Conservation (phyloP, 352 stramenopile genomes). For the Pythium brassicae region DNA sequence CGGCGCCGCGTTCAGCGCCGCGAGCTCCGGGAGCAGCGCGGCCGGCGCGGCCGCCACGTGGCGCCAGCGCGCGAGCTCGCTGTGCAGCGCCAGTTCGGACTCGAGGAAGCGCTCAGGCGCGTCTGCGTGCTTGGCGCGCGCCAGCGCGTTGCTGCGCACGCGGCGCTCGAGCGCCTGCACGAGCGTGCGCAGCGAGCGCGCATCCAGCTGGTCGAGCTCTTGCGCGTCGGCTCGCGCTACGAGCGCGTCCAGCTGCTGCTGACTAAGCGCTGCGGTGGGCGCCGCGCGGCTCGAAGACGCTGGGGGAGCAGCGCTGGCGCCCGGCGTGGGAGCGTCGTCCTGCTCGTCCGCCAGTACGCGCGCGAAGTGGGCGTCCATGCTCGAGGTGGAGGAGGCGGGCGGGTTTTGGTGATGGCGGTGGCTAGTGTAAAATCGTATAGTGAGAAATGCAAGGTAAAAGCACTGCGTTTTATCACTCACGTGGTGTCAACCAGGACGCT, state of each 20-base stretch:
- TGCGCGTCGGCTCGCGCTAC: conserved; percentile 41
- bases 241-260: conserved; percentile 36
- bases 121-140: conserved; percentile 74
- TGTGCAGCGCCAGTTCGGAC: conserved; percentile 69
- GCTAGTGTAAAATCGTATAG: no score
- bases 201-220: conserved; percentile 51
- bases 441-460: no score
- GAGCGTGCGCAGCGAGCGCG: conserved; percentile 70
- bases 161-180: conserved; percentile 58
- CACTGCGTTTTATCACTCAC: no score
- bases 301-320: conserved; percentile 4
- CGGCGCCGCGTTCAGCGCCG: conserved; percentile 56
- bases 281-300: no score
- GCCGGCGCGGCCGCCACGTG: conserved; percentile 57
- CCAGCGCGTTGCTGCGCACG: conserved; percentile 73
- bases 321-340: not conserved
- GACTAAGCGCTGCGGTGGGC: no score
- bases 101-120: conserved; percentile 81
- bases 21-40: conserved; percentile 48
- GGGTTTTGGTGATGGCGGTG: no score
- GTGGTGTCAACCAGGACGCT: no score
- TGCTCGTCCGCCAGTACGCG: conserved; percentile 12
- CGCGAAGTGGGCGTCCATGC: conserved; percentile 21
- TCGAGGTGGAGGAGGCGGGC: no score
- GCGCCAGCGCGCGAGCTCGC: conserved; percentile 49